Evolutionary conservation across 441 rosid genomes (phyloP).

Genomic region (Geranium incanum): DNA sequence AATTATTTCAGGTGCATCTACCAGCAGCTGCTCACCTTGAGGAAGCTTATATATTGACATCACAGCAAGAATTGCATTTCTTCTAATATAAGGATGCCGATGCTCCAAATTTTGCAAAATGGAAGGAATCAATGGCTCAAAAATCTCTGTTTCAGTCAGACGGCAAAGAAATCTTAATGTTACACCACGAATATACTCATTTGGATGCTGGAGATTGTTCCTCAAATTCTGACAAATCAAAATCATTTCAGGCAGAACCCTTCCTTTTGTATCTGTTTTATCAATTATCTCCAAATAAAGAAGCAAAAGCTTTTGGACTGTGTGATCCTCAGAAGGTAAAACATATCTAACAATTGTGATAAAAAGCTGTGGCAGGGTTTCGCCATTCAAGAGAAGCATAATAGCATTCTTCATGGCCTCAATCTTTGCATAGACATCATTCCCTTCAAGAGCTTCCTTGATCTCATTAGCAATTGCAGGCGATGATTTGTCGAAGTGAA

Average conservation of each 20-base stretch:
- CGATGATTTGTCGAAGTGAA: slow-evolving; percentile 65
- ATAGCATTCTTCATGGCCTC: slow-evolving; percentile 76
- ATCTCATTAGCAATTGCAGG: slow-evolving; percentile 73
- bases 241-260: slow-evolving; percentile 68
- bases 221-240: slow-evolving; percentile 69
- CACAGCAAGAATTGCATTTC: slow-evolving; percentile 70
- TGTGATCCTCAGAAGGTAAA: slow-evolving; percentile 71
- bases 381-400: slow-evolving; percentile 69
- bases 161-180: slow-evolving; percentile 74
- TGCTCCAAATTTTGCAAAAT: slow-evolving; percentile 64
- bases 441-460: slow-evolving; percentile 78
- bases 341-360: slow-evolving; percentile 77
- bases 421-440: slow-evolving; percentile 43
- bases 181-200: slow-evolving; percentile 79
- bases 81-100: slow-evolving; percentile 58
- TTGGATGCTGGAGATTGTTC: slow-evolving; percentile 83
- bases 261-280: slow-evolving; percentile 56
- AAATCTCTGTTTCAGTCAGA: slow-evolving; percentile 56
- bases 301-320: slow-evolving; percentile 60
- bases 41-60: slow-evolving; percentile 32
- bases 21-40: slow-evolving; percentile 21
- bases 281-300: slow-evolving; percentile 69
- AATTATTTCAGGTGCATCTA: slow-evolving; percentile 23
- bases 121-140: slow-evolving; percentile 78
- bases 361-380: slow-evolving; percentile 74